phyloP scores from a whole-genome alignment of 2,329 filamentous ascomycete species.

The Trichoderma cornu-damae region DNA sequence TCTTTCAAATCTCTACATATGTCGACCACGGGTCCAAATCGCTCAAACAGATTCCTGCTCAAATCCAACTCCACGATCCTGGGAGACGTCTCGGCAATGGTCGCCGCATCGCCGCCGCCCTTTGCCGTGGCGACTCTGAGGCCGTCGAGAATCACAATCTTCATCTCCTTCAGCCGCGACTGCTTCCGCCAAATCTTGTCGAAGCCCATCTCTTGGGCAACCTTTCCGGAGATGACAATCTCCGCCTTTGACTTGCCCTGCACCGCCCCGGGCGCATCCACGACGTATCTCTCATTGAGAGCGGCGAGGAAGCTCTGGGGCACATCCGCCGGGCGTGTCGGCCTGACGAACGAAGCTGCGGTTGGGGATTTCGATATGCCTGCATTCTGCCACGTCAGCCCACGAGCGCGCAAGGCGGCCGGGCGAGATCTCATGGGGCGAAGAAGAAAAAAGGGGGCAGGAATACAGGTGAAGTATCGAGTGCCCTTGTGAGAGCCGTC shows the following conservation, averaged over 20 bases:
- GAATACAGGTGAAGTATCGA: constrained; percentile 75
- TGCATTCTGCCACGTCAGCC: constrained; percentile 25
- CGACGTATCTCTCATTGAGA: constrained; percentile 76
- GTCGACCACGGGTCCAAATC: constrained; percentile 58
- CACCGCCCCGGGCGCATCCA: constrained; percentile 40
- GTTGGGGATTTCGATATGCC: constrained; percentile 60
- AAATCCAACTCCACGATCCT: constrained; percentile 76
- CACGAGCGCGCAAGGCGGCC: no score
- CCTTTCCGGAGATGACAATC: constrained; percentile 70
- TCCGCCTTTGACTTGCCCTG: constrained; percentile 38
- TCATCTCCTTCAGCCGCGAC: constrained; percentile 70
- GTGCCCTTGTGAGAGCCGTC: constrained; percentile 74
- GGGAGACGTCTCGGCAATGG: constrained; percentile 51
- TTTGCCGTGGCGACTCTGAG: constrained; percentile 51
- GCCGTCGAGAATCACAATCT: constrained; percentile 76
- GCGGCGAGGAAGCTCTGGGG: constrained; percentile 73
- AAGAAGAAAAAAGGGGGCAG: not conserved
- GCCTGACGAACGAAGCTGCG: constrained; percentile 81
- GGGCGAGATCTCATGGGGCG: not conserved
- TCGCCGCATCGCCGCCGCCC: constrained; percentile 29
- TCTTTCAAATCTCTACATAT: constrained; percentile 67
- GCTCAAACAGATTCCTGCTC: constrained; percentile 74
- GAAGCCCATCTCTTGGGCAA: constrained; percentile 90
- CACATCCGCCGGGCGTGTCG: constrained; percentile 63
- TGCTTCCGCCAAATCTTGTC: constrained; percentile 83